Base-by-base conservation (phyloP, 2,329 filamentous ascomycete genomes). In the Blastomyces emzantsi region DNA sequence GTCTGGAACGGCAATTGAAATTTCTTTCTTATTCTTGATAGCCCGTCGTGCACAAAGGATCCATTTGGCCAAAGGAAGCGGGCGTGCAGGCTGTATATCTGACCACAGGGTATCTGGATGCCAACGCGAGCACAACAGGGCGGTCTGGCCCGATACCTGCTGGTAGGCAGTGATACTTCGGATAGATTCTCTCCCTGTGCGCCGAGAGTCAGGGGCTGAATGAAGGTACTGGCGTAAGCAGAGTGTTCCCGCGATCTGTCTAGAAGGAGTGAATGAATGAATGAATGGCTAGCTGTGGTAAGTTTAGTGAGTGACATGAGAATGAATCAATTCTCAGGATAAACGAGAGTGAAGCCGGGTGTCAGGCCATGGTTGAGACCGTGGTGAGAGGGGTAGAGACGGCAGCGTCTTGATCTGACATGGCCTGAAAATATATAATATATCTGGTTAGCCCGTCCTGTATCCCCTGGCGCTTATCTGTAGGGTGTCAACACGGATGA, bases 271-370 rank as follows among this genome's bases (percentile, higher is more conserved):
- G 43, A 22, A 13, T 51, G 43, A 60, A 25, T 36, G 30, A 17
- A 45, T 41, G 57, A 47, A 60, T 45, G 39, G 57, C 4, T 13
- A 5, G 41, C 41, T 4, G 15, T 6, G 5, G 17, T 8, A 19
- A 45, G 47, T 7, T 47, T n/a, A 51, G n/a, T 51, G 22, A 25
- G 17, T 54, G 28, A 33, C 15, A 33, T 15, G 51, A 33, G 51
- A 54, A 54, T 15, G 30, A 54, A 60, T 45, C n/a, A 25, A n/a
- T 60, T 45, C 41, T 28, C 39, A 41, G 33, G 57, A 49, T 47
- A 19, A 60, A 60, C 17, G 39, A 47, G 57, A 22, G 57, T 11
- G 45, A 9, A 49, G 45, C n/a, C n/a, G 25, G 22, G 22, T 60
- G 57, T 60, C 57, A 60, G n/a, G 41, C 28, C 36, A 60, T 47